These are phyloP conservation scores for Coemansia sp. DNA, from an alignment of 192 early-diverging fungal species.

Conservation along the genomic window DNA sequence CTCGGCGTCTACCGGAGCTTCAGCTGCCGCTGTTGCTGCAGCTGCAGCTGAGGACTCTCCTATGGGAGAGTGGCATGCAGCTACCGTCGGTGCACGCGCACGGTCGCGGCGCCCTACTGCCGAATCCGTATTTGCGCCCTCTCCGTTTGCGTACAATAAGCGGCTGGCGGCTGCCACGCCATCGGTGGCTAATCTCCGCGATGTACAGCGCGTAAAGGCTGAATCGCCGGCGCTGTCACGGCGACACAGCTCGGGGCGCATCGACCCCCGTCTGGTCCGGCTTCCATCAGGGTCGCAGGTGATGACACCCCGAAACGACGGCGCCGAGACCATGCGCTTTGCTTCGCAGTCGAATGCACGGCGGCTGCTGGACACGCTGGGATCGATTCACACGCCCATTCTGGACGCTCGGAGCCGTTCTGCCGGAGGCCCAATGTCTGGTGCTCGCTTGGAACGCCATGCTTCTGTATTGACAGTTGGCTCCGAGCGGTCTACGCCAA, in stretches of 20 bases:
- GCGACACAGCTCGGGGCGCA: constrained; percentile 33
- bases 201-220: constrained; percentile 28
- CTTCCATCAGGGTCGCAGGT: constrained; percentile 11
- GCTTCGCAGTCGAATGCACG: constrained; percentile 45
- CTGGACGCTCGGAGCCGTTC: constrained; percentile 31
- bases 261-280: constrained; percentile 13
- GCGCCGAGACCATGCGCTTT: constrained; percentile 7
- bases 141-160: constrained; percentile 53
- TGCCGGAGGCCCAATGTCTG: background rate
- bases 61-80: constrained; percentile 12
- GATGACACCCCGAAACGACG: constrained; percentile 4
- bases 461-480: background rate
- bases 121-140: constrained; percentile 40
- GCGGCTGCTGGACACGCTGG: constrained; percentile 42
- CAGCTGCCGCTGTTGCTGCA: background rate
- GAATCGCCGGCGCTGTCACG: constrained; percentile 32
- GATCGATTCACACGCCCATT: constrained; percentile 42
- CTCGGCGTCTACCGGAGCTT: background rate
- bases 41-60: constrained; percentile 1
- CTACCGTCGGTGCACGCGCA: constrained; percentile 20
- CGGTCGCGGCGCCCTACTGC: constrained; percentile 31
- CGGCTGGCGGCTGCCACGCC: constrained; percentile 41
- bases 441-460: background rate
- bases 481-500: constrained; percentile 10
- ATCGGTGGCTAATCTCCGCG: constrained; percentile 39